These are phyloP conservation scores for Botrytis deweyae DNA, from an alignment of 2,329 filamentous ascomycete genomes.

Conservation along the genomic window DNA sequence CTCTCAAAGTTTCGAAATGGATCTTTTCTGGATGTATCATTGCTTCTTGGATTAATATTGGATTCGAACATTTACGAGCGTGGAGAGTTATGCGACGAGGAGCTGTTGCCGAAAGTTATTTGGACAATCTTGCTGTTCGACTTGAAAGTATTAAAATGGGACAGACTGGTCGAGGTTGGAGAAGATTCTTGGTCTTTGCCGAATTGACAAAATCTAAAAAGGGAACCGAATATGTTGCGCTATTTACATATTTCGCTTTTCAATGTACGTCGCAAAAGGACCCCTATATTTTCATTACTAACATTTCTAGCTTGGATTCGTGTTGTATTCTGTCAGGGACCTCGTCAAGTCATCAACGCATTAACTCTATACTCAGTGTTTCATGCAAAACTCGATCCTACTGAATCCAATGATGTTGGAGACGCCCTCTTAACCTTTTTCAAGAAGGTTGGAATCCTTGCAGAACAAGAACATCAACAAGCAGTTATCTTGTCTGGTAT, in stretches of 20 bases:
- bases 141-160: slow-evolving; percentile 79
- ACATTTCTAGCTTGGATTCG: slow-evolving; percentile 71
- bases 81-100: slow-evolving; percentile 77
- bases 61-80: slow-evolving; percentile 77
- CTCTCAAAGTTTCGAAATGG: slow-evolving; percentile 81
- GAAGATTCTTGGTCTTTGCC: slow-evolving; percentile 73
- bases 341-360: slow-evolving; percentile 86
- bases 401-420: slow-evolving; percentile 53
- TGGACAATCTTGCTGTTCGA: slow-evolving; percentile 82
- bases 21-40: slow-evolving; percentile 94
- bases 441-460: slow-evolving; percentile 72
- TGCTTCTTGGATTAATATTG: slow-evolving; percentile 79
- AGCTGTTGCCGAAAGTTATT: slow-evolving; percentile 86
- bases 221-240: slow-evolving; percentile 69
- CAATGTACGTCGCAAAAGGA: slow-evolving; percentile 49
- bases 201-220: slow-evolving; percentile 71
- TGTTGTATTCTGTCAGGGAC: slow-evolving; percentile 85
- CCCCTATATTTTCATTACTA: slow-evolving; percentile 19
- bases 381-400: slow-evolving; percentile 67
- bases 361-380: slow-evolving; percentile 86
- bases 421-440: slow-evolving; percentile 75
- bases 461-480: slow-evolving; percentile 71
- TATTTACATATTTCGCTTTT: slow-evolving; percentile 69
- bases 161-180: slow-evolving; percentile 71
- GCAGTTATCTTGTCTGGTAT: slow-evolving; percentile 84